Base-by-base conservation (phyloP, 805 yeast genomes). In the Saccharomycopsis selenospora region DNA sequence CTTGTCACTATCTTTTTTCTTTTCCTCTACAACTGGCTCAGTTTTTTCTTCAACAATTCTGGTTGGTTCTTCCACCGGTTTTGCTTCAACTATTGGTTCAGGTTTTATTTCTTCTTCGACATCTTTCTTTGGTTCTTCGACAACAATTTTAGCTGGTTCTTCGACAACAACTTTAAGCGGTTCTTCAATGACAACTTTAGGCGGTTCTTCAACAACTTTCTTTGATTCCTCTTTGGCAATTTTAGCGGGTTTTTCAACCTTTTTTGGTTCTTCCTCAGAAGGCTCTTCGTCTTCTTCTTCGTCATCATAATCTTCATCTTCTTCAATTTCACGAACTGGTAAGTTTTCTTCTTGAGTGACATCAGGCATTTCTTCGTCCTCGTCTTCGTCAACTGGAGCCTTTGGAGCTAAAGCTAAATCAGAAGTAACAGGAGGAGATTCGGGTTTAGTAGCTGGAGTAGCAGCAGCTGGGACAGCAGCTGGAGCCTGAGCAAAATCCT, bases 161-260 rank as follows among this genome's bases (percentile, higher is more conserved):
- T 24, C 40, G 27, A 18, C 49, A 23, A 52, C 13, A 17, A 18
- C 50, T 47, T 23, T 26, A 22, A 24, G 27, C 25, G 18, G 8
- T 14, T 26, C 43, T 29, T 47, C 48, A n/a, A 43, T 46, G 28
- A 40, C 51, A 26, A 30, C 49, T 11, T 49, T 48, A 5, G 44
- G 28, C 7, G 41, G 25, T 5, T 27, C 45, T 24, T 43, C 44
- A 33, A 43, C 42, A 5, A 23, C 26, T 11, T 40, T 49, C 17
- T 42, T 47, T 5, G 47, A 44, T 5, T 52, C 40, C 11, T 42
- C 48, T 11, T 52, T 51, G 4, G 33, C 44, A 14, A 42, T 29
- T 14, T 25, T 38, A 28, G 44, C 43, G 6, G 28, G 23, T 38
- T 24, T 50, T 29, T 42, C 45, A 11, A 46, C 46, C 26, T 46